Percentiles rank a stretch among this genome's conserved stretches.
phyloP scores from a whole-genome alignment of 1,139 yeast species.

The Cylindricascospora bacillispora region DNA sequence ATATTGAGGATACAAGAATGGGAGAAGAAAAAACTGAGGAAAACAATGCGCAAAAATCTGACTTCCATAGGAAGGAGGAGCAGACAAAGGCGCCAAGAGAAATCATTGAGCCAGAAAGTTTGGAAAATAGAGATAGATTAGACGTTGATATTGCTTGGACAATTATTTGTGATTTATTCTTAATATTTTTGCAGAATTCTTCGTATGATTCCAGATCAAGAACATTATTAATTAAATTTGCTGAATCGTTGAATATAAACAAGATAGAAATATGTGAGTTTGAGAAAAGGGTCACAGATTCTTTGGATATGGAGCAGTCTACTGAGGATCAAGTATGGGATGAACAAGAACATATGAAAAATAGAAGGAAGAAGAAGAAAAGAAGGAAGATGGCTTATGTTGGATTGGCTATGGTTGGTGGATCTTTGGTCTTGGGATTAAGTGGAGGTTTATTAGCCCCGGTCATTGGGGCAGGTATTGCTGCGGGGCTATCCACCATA shows the following conservation, averaged over 20 bases:
- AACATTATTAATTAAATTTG: constrained; percentile 56
- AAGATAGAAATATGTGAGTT: constrained; percentile 68
- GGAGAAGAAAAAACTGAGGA: not conserved
- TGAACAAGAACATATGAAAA: constrained; percentile 58
- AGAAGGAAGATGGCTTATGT: constrained; percentile 70
- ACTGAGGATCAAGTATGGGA: constrained; percentile 62
- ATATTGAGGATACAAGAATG: not conserved
- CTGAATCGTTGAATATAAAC: constrained; percentile 43
- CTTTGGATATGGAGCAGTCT: constrained; percentile 73
- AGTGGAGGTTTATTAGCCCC: constrained; percentile 96
- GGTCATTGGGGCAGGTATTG: constrained; percentile 95
- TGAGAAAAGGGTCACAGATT: constrained; percentile 81
- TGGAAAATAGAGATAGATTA: constrained; percentile 28
- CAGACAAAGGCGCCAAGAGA: constrained; percentile 8
- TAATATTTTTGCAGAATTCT: constrained; percentile 71
- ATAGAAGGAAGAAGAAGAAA: constrained; percentile 51
- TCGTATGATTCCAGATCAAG: constrained; percentile 84
- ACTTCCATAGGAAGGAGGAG: not conserved
- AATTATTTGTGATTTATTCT: constrained; percentile 74
- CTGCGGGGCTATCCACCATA: constrained; percentile 91
- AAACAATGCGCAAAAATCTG: not conserved
- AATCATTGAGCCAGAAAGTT: constrained; percentile 27
- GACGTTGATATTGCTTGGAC: constrained; percentile 88
- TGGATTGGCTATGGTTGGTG: constrained; percentile 95
- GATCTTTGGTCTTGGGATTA: constrained; percentile 84